A percentile compares a stretch with the other conserved stretches of the same genome.
These are phyloP conservation scores for Gnetum montanum DNA, from an alignment of 75 land plant genomes.

Conservation along the genomic window DNA sequence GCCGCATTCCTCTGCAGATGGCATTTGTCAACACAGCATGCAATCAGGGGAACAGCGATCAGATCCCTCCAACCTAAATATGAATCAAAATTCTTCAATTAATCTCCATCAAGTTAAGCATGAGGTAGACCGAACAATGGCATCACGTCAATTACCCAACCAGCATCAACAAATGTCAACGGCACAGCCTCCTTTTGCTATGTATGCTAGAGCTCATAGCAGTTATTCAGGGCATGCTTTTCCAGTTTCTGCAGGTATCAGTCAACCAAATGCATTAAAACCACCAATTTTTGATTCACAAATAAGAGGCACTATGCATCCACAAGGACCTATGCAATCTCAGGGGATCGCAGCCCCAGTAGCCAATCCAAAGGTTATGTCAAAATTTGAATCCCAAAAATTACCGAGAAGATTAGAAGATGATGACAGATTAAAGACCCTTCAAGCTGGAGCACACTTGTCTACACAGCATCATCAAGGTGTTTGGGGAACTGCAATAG, in stretches of 20 bases:
- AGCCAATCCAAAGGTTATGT: constrained; percentile 12
- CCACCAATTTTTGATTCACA: constrained; percentile 40
- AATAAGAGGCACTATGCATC: constrained; percentile 18
- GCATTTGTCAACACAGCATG: constrained; percentile 10
- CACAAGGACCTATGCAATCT: constrained; percentile 20
- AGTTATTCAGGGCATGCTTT: constrained; percentile 20
- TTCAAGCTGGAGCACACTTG: constrained; percentile 29
- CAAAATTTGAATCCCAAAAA: constrained; percentile 31
- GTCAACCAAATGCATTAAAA: constrained; percentile 19
- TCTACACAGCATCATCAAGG: constrained; percentile 19
- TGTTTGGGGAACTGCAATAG: constrained; percentile 26
- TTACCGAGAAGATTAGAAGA: constrained; percentile 23
- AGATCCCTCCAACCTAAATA: constrained; percentile 23
- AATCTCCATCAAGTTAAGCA: constrained; percentile 24
- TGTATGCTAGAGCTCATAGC: constrained; percentile 25
- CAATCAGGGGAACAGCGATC: constrained; percentile 22
- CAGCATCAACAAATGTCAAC: constrained; percentile 25
- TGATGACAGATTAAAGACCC: constrained; percentile 8
- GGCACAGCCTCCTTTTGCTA: constrained; percentile 27
- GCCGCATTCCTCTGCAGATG: constrained; percentile 18
- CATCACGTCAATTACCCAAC: constrained; percentile 17
- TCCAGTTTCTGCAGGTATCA: constrained; percentile 20
- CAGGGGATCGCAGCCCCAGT: constrained; percentile 14
- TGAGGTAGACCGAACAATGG: constrained; percentile 36
- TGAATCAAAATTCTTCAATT: constrained; percentile 21